Conservation (phyloP, 441 rosid genomes). For the Populus tomentosa region DNA sequence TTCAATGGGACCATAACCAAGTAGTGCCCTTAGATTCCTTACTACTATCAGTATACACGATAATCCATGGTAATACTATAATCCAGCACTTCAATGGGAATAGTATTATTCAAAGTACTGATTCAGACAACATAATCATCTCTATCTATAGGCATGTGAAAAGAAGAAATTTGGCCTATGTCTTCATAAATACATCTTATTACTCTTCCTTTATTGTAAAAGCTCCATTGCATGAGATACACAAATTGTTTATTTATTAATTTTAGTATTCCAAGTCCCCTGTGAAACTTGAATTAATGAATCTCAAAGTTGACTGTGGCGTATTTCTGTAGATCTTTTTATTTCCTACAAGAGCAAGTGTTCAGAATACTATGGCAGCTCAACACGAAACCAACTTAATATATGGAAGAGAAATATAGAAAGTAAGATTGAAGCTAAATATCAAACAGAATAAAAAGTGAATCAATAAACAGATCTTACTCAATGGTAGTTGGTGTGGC, state of each 20-base stretch:
- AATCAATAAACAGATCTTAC: slow-evolving; percentile 44
- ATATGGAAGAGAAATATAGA: not conserved
- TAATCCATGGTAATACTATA: not conserved
- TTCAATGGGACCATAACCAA: not conserved
- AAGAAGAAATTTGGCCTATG: not conserved
- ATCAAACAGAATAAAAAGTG: not conserved
- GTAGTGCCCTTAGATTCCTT: not conserved
- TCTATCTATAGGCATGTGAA: not conserved
- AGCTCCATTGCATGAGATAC: not conserved
- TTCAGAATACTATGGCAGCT: not conserved
- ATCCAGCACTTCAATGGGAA: not conserved
- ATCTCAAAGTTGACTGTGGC: not conserved
- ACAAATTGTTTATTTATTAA: not conserved
- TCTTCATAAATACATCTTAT: too few species aligned
- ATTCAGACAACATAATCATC: not conserved
- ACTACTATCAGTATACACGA: not conserved
- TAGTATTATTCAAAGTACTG: not conserved
- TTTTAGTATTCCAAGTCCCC: not conserved
- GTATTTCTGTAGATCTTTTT: not conserved
- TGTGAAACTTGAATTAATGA: not conserved
- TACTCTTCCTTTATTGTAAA: not conserved
- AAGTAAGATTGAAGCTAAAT: not conserved
- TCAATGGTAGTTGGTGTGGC: slow-evolving; percentile 97
- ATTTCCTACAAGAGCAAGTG: not conserved
- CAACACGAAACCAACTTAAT: not conserved